These are phyloP conservation scores for Adenanthera pavonina DNA, from an alignment of 306 rosid genomes.

Conservation along the genomic window DNA sequence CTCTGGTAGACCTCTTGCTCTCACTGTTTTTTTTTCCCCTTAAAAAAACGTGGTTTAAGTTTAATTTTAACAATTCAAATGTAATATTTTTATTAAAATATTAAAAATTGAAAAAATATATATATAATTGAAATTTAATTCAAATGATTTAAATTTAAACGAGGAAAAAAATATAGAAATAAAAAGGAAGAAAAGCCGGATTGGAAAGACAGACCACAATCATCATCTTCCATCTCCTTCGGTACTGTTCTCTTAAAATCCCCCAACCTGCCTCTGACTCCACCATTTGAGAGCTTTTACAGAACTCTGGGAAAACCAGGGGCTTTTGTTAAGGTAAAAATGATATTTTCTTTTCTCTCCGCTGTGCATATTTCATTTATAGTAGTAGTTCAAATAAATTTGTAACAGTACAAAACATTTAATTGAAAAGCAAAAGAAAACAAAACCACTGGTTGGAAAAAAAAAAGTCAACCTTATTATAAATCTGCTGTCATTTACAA, in stretches of 20 bases:
- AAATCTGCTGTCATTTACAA: constrained; percentile 7
- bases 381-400: constrained; percentile 2
- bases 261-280: neutral
- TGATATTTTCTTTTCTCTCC: neutral
- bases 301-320: neutral
- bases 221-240: neutral
- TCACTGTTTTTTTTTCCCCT: too few species aligned
- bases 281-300: neutral
- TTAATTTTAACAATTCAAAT: too few species aligned
- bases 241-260: neutral
- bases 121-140: neutral
- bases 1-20: too few species aligned
- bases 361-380: constrained; percentile 29
- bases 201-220: neutral
- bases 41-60: too few species aligned
- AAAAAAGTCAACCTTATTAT: neutral
- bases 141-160: neutral
- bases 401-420: constrained; percentile 1
- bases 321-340: neutral
- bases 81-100: neutral
- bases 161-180: too few species aligned
- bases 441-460: neutral
- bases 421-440: neutral
- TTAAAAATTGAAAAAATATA: neutral
- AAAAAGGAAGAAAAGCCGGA: too few species aligned